These are phyloP conservation scores for Pulveroboletus sp. DNA, from an alignment of 768 basidiomycete genomes.

Conservation along the genomic window DNA sequence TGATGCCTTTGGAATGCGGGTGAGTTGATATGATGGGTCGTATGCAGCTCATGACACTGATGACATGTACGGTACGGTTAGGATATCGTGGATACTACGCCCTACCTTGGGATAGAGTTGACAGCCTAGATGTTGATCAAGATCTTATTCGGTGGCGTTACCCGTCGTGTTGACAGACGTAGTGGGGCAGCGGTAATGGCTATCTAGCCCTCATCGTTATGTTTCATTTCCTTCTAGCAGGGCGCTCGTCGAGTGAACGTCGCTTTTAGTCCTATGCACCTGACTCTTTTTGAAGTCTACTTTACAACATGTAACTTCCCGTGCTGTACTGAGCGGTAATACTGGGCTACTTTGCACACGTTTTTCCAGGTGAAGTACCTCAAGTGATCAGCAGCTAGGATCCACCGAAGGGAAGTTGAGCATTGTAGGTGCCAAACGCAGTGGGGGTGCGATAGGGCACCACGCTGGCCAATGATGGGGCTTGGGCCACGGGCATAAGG, in stretches of 20 bases:
- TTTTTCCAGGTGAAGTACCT: not conserved
- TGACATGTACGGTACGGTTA: constrained; percentile 12
- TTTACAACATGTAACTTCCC: not conserved
- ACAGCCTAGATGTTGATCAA: constrained; percentile 51
- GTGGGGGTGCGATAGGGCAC: too few species aligned
- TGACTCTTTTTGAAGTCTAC: too few species aligned
- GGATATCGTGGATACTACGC: constrained; percentile 73
- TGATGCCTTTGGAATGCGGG: constrained; percentile 39
- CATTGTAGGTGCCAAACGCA: too few species aligned
- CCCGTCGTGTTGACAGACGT: constrained; percentile 44
- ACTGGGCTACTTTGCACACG: not conserved
- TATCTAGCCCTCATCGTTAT: not conserved
- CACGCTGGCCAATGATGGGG: too few species aligned
- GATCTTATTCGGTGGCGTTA: constrained; percentile 62
- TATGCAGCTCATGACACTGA: not conserved
- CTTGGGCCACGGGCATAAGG: too few species aligned
- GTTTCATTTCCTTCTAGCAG: not conserved
- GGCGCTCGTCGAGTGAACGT: not conserved
- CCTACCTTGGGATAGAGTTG: constrained; percentile 41
- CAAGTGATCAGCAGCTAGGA: too few species aligned
- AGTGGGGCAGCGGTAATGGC: constrained; percentile 25
- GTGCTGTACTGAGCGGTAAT: not conserved
- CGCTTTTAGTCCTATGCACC: too few species aligned
- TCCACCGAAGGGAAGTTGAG: too few species aligned
- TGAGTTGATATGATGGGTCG: constrained; percentile 17